Evolutionary conservation across 2,329 filamentous ascomycete genomes (phyloP).

Genomic region (Pseudogymnoascus sp.): DNA sequence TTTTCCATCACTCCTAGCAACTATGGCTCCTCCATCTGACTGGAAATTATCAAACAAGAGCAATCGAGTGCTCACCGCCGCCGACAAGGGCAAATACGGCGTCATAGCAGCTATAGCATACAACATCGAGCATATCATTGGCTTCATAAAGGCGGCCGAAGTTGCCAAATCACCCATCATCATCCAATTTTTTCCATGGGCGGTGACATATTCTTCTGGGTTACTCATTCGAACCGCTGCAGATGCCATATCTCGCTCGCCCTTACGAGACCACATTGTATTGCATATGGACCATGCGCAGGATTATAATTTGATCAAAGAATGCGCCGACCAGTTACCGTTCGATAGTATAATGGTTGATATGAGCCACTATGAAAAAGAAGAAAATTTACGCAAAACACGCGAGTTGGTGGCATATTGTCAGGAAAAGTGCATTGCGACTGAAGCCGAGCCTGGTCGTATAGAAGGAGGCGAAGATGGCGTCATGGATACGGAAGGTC

Average conservation of each 20-base stretch:
- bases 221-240: slow-evolving; percentile 43
- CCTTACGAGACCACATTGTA: slow-evolving; percentile 9
- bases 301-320: slow-evolving; percentile 45
- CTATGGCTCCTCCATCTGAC: slow-evolving; percentile 4
- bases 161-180: slow-evolving; percentile 53
- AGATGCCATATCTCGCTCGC: slow-evolving; percentile 3
- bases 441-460: slow-evolving; percentile 52
- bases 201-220: slow-evolving; percentile 48
- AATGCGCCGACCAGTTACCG: slow-evolving; percentile 40
- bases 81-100: slow-evolving; percentile 44
- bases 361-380: slow-evolving; percentile 62
- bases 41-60: slow-evolving; percentile 14
- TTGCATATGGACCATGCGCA: slow-evolving; percentile 60
- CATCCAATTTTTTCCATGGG: slow-evolving; percentile 64
- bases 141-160: slow-evolving; percentile 58
- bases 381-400: slow-evolving; percentile 58
- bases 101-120: slow-evolving; percentile 46
- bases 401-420: slow-evolving; percentile 55
- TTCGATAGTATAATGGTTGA: slow-evolving; percentile 70
- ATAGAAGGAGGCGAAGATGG: slow-evolving; percentile 13
- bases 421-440: slow-evolving; percentile 53
- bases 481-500: slow-evolving; percentile 7
- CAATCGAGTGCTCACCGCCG: slow-evolving; percentile 42
- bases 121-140: slow-evolving; percentile 61
- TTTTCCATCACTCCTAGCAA: background rate